phyloP scores from a whole-genome alignment of 2,329 filamentous ascomycete genomes.

The Blastomyces percursus region DNA sequence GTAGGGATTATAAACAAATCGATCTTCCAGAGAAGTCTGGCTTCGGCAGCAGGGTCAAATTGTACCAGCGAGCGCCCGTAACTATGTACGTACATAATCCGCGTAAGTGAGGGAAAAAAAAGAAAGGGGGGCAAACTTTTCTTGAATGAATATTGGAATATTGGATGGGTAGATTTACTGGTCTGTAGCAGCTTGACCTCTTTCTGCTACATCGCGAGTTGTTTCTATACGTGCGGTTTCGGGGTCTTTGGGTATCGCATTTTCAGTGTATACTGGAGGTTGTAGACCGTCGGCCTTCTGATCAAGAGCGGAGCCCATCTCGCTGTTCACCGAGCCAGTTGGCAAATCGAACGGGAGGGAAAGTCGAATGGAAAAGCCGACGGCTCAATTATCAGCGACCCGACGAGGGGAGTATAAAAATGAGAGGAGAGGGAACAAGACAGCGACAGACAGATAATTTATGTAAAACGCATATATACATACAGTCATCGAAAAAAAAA shows the following conservation, averaged over 20 bases:
- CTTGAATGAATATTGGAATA: no score
- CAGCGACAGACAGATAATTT: neutral
- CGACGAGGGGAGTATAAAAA: neutral
- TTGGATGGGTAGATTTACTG: constrained; percentile 24
- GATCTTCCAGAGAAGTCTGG: constrained; percentile 51
- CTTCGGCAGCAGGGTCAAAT: constrained; percentile 50
- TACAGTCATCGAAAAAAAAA: neutral
- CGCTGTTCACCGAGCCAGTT: neutral
- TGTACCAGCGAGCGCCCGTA: constrained; percentile 42
- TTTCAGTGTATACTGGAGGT: neutral
- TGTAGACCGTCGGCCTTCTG: neutral
- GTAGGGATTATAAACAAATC: constrained; percentile 56
- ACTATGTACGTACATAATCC: constrained; percentile 18
- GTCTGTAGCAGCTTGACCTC: constrained; percentile 40
- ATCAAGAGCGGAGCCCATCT: neutral
- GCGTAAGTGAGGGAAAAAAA: constrained; percentile 6
- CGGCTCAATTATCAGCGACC: neutral
- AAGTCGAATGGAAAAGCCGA: neutral
- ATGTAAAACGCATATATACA: neutral
- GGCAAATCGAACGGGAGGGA: no score
- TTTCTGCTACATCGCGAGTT: constrained; percentile 32
- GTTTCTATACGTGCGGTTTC: neutral
- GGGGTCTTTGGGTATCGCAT: neutral
- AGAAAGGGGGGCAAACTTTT: neutral
- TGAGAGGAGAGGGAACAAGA: neutral